A percentile compares a stretch with the other conserved stretches of the same genome.
Conservation (phyloP, 345 rosid genomes). For the Capsella bursapastoris region DNA sequence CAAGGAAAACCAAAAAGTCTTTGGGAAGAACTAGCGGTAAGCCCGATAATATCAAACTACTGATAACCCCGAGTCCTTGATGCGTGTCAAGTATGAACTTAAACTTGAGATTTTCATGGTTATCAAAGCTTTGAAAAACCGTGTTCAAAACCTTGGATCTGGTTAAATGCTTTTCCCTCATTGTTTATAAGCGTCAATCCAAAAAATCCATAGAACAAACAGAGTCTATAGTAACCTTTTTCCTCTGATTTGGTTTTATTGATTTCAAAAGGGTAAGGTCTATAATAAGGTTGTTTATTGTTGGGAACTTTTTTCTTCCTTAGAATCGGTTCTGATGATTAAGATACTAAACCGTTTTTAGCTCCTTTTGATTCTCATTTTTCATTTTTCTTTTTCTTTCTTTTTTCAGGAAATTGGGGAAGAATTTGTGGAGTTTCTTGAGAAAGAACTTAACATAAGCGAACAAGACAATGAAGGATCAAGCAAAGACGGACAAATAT, state of each 20-base stretch:
- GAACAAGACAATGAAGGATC: constrained; percentile 50
- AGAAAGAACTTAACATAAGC: constrained; percentile 80
- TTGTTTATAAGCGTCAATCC: background rate
- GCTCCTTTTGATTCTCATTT: constrained; percentile 20
- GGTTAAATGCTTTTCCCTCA: no score
- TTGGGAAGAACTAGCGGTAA: constrained; percentile 93
- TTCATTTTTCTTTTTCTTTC: background rate
- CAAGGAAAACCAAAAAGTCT: constrained; percentile 90
- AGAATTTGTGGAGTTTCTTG: constrained; percentile 91
- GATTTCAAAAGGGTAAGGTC: constrained; percentile 10
- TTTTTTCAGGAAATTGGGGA: constrained; percentile 76
- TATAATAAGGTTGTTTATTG: background rate
- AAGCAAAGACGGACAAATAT: constrained; percentile 31
- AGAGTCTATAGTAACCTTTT: background rate
- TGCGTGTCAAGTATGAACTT: background rate
- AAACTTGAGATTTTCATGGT: background rate
- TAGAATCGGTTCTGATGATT: constrained; percentile 1
- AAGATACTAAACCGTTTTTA: background rate
- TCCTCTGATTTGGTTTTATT: constrained; percentile 22
- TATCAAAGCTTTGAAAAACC: background rate
- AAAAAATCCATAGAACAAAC: background rate
- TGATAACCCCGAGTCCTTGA: background rate
- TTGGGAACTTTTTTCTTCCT: background rate
- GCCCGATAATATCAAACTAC: constrained; percentile 24
- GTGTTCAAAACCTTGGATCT: background rate